Base-by-base conservation (phyloP, 148 eudicot species). In the Cornus kousa region DNA sequence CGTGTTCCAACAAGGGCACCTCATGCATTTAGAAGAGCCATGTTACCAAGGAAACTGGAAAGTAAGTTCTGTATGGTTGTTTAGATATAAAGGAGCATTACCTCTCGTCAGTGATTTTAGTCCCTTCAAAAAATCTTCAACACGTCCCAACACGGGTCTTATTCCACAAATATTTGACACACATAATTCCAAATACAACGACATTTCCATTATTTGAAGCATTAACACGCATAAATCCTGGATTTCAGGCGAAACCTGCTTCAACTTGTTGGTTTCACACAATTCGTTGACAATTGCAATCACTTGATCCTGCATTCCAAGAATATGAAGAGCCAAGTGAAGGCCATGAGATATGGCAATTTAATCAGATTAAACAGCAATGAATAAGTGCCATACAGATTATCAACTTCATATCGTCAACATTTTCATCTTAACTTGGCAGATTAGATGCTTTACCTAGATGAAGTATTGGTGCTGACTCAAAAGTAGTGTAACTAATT, bases 61-160 rank as follows among this genome's bases (percentile, higher is more conserved):
- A 53, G 74, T 50, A 67, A 55, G 14, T 3, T 20, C 11, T 66
- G 64, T 14, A 24, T 9, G 39, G 33, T 32, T 55, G 48, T 67
- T 35, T 35, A 22, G 55, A 1, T 0, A 37, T 40, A 53, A 31
- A 78, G 23, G 19, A 17, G 24, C 12, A 40, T 80, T 85, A 97
- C 99, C 99, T 97, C 84, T 84, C 60, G 90, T 60, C 77, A 97
- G 87, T 59, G 81, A 77, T 71, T 83, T 86, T 73, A 94, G 72
- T 80, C 87, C 93, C 87, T 88, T 97, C 2, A 92, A 82, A 83
- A 97, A 97, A 70, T 91, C 92, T 86, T 97, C 99, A 22, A 90
- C 89, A 24, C 88, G 96, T 78, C 94, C 94, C 79, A 87, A 59
- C n/a, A 93, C 90, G 68, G 97, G 93, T 81, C 94, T 85, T 48